Base-by-base conservation (phyloP, 768 basidiomycete species). In the Glaciozyma antarctica region DNA sequence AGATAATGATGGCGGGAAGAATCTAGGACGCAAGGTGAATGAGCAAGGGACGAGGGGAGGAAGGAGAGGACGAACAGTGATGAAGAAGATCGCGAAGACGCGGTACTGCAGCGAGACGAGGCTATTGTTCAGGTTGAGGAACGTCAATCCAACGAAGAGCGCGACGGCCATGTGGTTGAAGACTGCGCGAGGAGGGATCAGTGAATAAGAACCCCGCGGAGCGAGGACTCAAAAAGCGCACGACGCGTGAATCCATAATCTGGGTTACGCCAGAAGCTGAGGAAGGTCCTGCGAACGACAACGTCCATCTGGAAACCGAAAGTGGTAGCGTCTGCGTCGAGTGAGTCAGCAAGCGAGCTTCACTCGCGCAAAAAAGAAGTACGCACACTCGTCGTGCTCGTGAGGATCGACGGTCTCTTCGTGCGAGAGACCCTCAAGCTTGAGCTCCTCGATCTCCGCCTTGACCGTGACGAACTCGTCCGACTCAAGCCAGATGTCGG, bases 401-500 rank as follows among this genome's bases (percentile, higher is more conserved):
- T n/a, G 19, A 5, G 49, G n/a, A 16, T 61, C 60, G 38, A 28
- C 19, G 38, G 26, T 21, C 24, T 45, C 53, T 15, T 55, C 32
- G 32, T 30, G 5, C n/a, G 38, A 41, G 70, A 83, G 78, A 41
- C 38, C 47, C 0, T 51, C 55, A 9, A 28, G 30, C 9, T 47
- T n/a, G 71, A 83, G 78, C 43, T 75, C 67, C n/a, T 74, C 71
- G 60, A 84, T 81, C 65, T 82, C 80, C 13, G 71, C 72, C 67
- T 76, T 75, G 26, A 77, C 74, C 2, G 74, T 60, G 6, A 68
- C 65, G 57, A 71, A 72, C 77, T 92, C 87, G 0, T 81, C 78
- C 4, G 88, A 90, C 48, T 87, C 83, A 22, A 82, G 75, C 90
- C 90, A 93, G 59, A 88, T 78, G 67, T 89, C 85, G 60, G 85